Evolutionary conservation across 257 asterid genomes (phyloP), one percentile per base, ranked within the genome.

Genomic region (Ligustrum vulgare): DNA sequence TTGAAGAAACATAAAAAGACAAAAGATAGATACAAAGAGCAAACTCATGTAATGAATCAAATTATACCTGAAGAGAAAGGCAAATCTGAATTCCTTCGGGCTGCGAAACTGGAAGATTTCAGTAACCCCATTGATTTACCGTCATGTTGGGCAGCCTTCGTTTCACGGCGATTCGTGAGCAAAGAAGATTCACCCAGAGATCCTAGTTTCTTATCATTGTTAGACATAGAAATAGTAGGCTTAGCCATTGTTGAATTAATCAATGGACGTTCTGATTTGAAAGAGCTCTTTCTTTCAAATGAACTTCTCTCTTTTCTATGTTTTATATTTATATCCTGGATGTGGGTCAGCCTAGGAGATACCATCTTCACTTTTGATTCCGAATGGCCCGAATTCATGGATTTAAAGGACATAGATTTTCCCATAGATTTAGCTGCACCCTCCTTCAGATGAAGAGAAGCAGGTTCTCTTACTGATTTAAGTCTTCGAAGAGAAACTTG

Each of bases 391-490:
- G 90, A 54, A 78, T 78, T 86, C 63, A 84, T 78, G 45, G 88
- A 78, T 83, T 85, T 94, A 82, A 93, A 89, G 76, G 97, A 90
- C 83, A 79, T 75, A 63, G 97, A 89, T 89, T 90, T 93, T 68
- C 87, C 88, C 34, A 89, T 72, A 45, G 96, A 81, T 90, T 90
- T 88, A 66, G 67, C 72, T 47, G 67, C 77, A 49, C 93, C 93
- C 49, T 89, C 97, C 86, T 88, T 89, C 32, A 28, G 78, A 47
- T 84, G 89, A 58, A 81, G 80, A 69, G 91, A 79, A 77, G 86
- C 74, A 35, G 85, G 81, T 68, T 86, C 97, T 68, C 86, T 90
- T 49, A 77, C 86, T 66, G 90, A 82, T 84, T 91, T 92, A 79
- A 84, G 96, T 89, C 91, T 89, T 86, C 77, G 93, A 68, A 84